phyloP scores from a whole-genome alignment of 139 green algal species.

The Coccomyxa sp. region DNA sequence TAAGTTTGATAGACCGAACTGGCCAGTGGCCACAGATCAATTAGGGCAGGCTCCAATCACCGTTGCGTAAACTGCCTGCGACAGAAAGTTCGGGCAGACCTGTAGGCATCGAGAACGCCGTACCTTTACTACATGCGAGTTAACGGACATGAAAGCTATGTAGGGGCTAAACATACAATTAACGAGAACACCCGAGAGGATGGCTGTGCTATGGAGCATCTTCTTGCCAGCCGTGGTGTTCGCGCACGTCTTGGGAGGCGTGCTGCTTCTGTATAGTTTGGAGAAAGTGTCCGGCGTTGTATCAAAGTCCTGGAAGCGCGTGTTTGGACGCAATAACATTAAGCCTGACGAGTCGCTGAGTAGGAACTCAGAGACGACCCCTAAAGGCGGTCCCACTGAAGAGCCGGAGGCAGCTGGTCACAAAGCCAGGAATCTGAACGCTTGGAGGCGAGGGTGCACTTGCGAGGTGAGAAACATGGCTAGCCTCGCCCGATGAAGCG shows the following conservation, averaged over 20 bases:
- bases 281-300: conserved; percentile 7
- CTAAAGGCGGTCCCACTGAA: not conserved
- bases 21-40: too few relatives aligned
- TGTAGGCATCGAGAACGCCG: too few relatives aligned
- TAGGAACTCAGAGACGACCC: not conserved
- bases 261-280: conserved; percentile 9
- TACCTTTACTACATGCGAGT: too few relatives aligned
- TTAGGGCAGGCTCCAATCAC: too few relatives aligned
- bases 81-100: too few relatives aligned
- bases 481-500: not conserved
- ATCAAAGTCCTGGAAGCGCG: not conserved
- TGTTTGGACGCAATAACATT: not conserved
- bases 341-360: not conserved
- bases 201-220: not conserved
- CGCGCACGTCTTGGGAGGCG: conserved; percentile 3
- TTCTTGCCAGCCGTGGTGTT: conserved; percentile 3
- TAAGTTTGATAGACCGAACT: too few relatives aligned
- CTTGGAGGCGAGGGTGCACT: not conserved
- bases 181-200: not conserved
- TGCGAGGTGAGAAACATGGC: conserved; percentile 1
- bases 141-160: too few relatives aligned
- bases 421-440: not conserved
- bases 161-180: too few relatives aligned
- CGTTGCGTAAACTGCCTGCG: too few relatives aligned
- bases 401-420: not conserved